phyloP scores from a whole-genome alignment of 1,284 basidiomycete species.

The Rhodotorula sp. region DNA sequence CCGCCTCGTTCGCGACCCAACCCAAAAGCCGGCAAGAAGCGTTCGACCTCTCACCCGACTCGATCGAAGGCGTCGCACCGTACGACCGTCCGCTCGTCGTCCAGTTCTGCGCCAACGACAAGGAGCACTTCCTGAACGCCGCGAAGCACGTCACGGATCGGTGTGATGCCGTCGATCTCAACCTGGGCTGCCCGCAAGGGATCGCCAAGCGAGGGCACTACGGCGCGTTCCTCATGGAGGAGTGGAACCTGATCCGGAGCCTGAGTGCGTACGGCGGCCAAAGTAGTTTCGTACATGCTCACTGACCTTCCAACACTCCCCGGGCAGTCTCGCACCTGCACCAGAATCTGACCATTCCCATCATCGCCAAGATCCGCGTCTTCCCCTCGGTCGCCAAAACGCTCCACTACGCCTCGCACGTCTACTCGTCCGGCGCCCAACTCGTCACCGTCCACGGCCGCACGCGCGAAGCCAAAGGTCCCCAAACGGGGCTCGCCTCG shows the following conservation, averaged over 20 bases:
- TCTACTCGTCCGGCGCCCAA: conserved; percentile 91
- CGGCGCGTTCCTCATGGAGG: conserved; percentile 88
- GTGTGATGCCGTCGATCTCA: conserved; percentile 91
- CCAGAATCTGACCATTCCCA: conserved; percentile 76
- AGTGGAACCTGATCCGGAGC: conserved; percentile 80
- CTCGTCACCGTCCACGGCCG: conserved; percentile 92
- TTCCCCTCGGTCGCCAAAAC: conserved; percentile 84
- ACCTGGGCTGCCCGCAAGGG: conserved; percentile 94
- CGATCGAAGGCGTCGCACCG: conserved; percentile 63
- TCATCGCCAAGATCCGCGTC: conserved; percentile 93
- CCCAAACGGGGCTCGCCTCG: conserved; percentile 70
- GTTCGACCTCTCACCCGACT: conserved; percentile 63
- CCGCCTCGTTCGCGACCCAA: conserved; percentile 71
- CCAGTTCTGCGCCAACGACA: conserved; percentile 90
- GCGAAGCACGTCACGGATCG: conserved; percentile 63
- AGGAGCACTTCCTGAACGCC: conserved; percentile 69
- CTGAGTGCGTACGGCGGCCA: conserved; percentile 61
- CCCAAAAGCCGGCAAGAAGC: conserved; percentile 61
- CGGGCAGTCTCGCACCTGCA: conserved; percentile 76
- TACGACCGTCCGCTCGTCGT: conserved; percentile 81
- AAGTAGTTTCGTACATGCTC: neutral
- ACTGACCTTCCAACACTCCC: neutral
- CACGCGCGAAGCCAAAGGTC: conserved; percentile 85
- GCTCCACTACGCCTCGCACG: conserved; percentile 88
- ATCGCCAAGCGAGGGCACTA: conserved; percentile 86